Conservation (phyloP, 495 filamentous ascomycete species). For the Corynascus novoguineensis region DNA sequence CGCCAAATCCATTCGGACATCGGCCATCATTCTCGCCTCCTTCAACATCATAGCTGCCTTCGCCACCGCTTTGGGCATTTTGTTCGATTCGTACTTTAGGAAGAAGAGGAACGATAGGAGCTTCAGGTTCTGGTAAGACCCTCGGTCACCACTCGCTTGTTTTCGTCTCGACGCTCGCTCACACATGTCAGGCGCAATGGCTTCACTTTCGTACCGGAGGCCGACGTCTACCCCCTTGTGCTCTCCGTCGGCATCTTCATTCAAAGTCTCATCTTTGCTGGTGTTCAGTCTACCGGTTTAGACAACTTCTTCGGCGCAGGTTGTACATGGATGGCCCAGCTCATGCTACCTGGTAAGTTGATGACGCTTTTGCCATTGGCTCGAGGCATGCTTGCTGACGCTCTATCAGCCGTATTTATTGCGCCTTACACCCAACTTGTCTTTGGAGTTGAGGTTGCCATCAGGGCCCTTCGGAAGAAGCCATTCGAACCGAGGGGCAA, state of each 20-base stretch:
- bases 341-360: constrained; percentile 46
- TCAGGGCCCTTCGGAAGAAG: constrained; percentile 36
- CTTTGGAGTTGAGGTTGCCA: constrained; percentile 39
- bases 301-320: constrained; percentile 34
- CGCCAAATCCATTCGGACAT: constrained; percentile 44
- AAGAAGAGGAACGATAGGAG: constrained; percentile 31
- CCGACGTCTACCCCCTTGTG: constrained; percentile 41
- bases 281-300: constrained; percentile 41
- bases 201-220: constrained; percentile 37
- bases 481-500: constrained; percentile 39
- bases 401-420: constrained; percentile 40
- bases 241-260: constrained; percentile 43
- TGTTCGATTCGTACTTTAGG: constrained; percentile 38
- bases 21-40: constrained; percentile 43
- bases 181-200: constrained; percentile 25
- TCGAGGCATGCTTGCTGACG: constrained; percentile 13
- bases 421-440: constrained; percentile 45
- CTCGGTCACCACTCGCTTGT: background rate
- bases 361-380: no score
- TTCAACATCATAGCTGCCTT: constrained; percentile 46
- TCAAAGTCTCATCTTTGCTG: constrained; percentile 43
- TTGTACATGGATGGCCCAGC: constrained; percentile 38
- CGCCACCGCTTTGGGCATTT: constrained; percentile 41
- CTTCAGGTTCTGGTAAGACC: constrained; percentile 28
- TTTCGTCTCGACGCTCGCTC: constrained; percentile 6